Evolutionary conservation across 805 yeast species (phyloP).

Genomic region (Zygosaccharomyces gambellarensis): DNA sequence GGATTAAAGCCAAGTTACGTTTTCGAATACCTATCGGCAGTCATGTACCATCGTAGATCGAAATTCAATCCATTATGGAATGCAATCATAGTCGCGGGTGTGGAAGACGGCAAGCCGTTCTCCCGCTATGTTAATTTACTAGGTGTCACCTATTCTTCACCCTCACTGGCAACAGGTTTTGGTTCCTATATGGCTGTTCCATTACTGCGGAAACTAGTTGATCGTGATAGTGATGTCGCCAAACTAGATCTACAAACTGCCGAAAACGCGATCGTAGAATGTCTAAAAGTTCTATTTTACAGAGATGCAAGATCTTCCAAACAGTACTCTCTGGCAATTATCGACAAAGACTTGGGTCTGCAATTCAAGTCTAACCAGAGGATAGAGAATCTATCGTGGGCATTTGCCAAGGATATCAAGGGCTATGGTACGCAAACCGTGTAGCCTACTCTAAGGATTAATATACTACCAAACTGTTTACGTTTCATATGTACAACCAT

Average conservation of each 20-base stretch:
- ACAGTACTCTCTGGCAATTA: conserved; percentile 72
- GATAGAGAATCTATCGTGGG: conserved; percentile 81
- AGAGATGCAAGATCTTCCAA: conserved; percentile 94
- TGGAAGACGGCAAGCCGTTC: conserved; percentile 66
- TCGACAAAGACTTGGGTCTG: conserved; percentile 59
- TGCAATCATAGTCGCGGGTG: conserved; percentile 86
- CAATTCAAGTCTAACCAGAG: conserved; percentile 59
- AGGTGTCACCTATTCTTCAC: conserved; percentile 86
- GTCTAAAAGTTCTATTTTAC: conserved; percentile 92
- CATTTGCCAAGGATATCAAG: conserved; percentile 76
- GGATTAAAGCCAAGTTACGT: conserved; percentile 77
- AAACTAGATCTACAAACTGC: conserved; percentile 73
- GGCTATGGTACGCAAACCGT: conserved; percentile 82
- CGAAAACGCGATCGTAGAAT: conserved; percentile 65
- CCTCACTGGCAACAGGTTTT: conserved; percentile 91
- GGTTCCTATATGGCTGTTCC: conserved; percentile 96
- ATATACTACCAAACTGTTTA: not conserved
- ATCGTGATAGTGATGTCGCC: conserved; percentile 67
- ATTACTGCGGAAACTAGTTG: conserved; percentile 76
- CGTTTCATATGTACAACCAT: not conserved
- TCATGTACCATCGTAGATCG: conserved; percentile 80
- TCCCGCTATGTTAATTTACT: conserved; percentile 82
- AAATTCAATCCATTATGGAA: conserved; percentile 98
- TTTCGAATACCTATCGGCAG: conserved; percentile 79
- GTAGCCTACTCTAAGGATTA: conserved; percentile 14